Evolutionary conservation across 441 rosid genomes (phyloP), one percentile per base, ranked within the genome.

Genomic region (Geranium incanum): DNA sequence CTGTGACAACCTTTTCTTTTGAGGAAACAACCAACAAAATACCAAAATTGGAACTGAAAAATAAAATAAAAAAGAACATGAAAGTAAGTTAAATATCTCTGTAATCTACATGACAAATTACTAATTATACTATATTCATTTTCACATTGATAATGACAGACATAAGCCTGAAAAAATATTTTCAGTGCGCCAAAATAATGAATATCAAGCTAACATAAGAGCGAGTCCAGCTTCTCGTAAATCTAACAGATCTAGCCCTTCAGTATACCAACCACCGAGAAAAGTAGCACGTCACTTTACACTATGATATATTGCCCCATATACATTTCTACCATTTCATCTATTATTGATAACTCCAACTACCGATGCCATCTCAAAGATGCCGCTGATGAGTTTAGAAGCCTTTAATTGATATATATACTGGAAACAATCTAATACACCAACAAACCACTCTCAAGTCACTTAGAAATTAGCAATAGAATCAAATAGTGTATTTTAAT

Each of bases 1-100:
- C 98, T 39, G 86, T 81, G 72, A 95, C 87, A 71, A 88, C 78
- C 80, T 88, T 89, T 74, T 85, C 91, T 81, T 84, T 87, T 48
- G 86, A 87, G 78, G 83, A 85, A 48, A 79, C 72, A 71, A 93
- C 95, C 87, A 95, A 72, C 64, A 68, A 70, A 74, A 87, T 76
- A 62, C 93, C 97, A 84, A 95, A 95, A 78, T 84, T 88, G 80
- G 90, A 88, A 81, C 99, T 95, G 78, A 6, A 81, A 36, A 64
- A 45, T 73, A 78, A 68, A 78, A 66, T 13, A 52, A 39, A 33
- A 66, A 18, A 67, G 41, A 74, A 55, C 55, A 72, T 45, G 50
- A 68, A 66, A 64, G 28, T 7, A 39, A 66, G 45, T 12, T 18
- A 33, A 39, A 39, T 45, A 36, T 36, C 12, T 33, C 18, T 68